phyloP scores from a whole-genome alignment of 768 basidiomycete genomes.

The Galerina sulciceps region DNA sequence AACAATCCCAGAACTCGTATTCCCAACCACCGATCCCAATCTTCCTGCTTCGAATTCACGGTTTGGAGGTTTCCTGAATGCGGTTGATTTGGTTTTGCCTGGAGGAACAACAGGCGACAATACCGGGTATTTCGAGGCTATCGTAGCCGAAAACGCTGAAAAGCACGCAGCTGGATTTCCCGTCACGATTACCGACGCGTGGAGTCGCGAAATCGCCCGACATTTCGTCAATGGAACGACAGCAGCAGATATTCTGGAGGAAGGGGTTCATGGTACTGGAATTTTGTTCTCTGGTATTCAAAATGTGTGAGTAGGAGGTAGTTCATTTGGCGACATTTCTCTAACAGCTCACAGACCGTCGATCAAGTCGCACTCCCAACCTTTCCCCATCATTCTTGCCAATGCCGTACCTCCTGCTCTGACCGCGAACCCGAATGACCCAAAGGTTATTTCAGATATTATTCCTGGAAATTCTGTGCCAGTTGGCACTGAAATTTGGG shows the following conservation, averaged over 20 bases:
- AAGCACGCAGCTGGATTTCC: slow-evolving; percentile 9
- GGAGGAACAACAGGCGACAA: neutral
- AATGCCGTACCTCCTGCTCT: slow-evolving; percentile 11
- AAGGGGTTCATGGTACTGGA: slow-evolving; percentile 7
- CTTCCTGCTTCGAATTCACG: neutral
- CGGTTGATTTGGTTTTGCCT: neutral
- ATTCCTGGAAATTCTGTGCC: slow-evolving; percentile 12
- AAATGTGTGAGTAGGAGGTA: neutral
- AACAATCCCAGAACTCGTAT: slow-evolving; percentile 11
- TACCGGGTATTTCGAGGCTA: neutral
- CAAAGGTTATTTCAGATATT: neutral
- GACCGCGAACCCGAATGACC: slow-evolving; percentile 5
- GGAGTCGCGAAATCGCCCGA: slow-evolving; percentile 4
- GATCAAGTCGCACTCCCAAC: slow-evolving; percentile 10
- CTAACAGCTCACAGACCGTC: neutral
- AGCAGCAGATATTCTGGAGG: neutral
- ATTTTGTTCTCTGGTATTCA: slow-evolving; percentile 8
- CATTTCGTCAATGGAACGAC: slow-evolving; percentile 14
- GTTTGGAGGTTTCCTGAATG: slow-evolving; percentile 9
- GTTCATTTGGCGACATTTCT: neutral
- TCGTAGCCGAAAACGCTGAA: slow-evolving; percentile 1
- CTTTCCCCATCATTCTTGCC: slow-evolving; percentile 11
- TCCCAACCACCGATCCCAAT: neutral
- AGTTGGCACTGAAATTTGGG: slow-evolving; percentile 13
- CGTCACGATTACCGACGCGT: slow-evolving; percentile 13